Evolutionary conservation across 768 basidiomycete genomes (phyloP), one percentile per base, ranked within the genome.

Genomic region (Tulasnella sp.): DNA sequence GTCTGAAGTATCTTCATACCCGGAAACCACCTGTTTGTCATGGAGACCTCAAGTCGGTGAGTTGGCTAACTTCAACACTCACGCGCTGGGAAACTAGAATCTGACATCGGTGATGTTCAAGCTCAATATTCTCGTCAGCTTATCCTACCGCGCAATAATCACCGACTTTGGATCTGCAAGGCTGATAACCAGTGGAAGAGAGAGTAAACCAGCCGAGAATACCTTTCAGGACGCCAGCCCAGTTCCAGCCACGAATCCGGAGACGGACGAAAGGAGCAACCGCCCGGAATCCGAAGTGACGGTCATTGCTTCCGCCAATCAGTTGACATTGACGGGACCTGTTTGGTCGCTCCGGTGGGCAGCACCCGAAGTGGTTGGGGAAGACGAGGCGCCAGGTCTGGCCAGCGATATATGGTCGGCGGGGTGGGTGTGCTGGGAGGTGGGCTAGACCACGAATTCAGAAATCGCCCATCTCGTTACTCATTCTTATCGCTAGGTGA

Each of bases 31-130:
- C 75, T n/a, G n/a, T 76, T 12, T 34, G 44, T 34, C 75, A 76
- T 56, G 75, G 75, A 42, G 75, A 76, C 31, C 48, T 76, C 19
- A 76, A 76, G 31, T 48, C 75, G 75, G 75, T 76, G 27, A 6
- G 75, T 74, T 44, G 8, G 42, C 1, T 19, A 2, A 40, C 36
- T 0, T 5, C 9, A 12, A 8, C 19, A 9, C 71, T 1, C 6
- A 18, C 27, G 39, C 36, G 3, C 9, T 3, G 3, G 7, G 5
- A 31, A n/a, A 10, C 27, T 24, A 16, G n/a, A 12, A 10, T 2
- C 72, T 74, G 1, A 39, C 12, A 19, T 9, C 3, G 48, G 10
- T 39, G 10, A 0, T 39, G n/a, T 34, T 31, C n/a, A 3, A 74
- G 72, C 72, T 74, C n/a, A 74, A 74, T 16, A 74, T 74, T 5